Evolutionary conservation across 208 protist genomes (phyloP).

Genomic region (Naegleria gruberi): DNA sequence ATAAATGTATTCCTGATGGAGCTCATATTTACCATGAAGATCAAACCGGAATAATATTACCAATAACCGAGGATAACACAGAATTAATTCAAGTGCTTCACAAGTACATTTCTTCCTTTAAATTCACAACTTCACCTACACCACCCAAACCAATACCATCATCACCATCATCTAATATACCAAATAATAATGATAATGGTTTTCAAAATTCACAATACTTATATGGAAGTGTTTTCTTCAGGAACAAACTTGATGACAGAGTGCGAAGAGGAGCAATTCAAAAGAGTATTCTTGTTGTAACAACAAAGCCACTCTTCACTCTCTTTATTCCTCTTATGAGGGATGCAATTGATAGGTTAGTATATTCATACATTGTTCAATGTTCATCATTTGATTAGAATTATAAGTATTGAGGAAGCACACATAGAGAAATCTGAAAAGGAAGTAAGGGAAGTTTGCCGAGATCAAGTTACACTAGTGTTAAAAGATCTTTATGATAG

Average conservation of each 20-base stretch:
- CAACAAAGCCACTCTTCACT: background rate
- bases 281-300: background rate
- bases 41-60: background rate
- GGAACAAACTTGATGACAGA: background rate
- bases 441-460: background rate
- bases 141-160: background rate
- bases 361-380: background rate
- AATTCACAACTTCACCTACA: background rate
- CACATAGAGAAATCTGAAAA: background rate
- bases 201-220: background rate
- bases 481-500: background rate
- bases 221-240: constrained; percentile 10
- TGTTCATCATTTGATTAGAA: background rate
- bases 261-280: constrained; percentile 18
- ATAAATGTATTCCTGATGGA: constrained; percentile 2
- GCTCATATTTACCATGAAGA: constrained; percentile 10
- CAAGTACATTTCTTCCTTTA: background rate
- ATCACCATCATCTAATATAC: background rate
- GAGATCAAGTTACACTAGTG: background rate
- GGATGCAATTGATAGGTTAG: background rate
- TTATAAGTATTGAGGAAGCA: background rate
- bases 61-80: background rate
- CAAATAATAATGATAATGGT: background rate
- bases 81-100: background rate
- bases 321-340: background rate